Evolutionary conservation across 2,329 filamentous ascomycete species (phyloP).

Genomic region (Exophiala lecanii-corni): DNA sequence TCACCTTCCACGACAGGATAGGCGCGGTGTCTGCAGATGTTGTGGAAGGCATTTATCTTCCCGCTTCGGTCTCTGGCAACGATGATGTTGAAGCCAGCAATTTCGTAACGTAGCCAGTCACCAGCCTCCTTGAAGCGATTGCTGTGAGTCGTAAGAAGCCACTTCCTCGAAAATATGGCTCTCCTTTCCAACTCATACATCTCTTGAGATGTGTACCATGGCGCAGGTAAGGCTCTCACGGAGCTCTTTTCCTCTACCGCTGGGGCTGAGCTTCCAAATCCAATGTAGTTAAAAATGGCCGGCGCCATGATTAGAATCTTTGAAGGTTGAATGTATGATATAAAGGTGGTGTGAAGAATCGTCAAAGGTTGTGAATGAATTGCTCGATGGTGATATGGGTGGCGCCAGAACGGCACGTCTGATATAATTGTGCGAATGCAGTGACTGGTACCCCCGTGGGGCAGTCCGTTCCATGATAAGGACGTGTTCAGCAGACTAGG

Average conservation of each 20-base stretch:
- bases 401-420: background rate
- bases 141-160: constrained; percentile 36
- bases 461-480: constrained; percentile 9
- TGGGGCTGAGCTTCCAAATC: constrained; percentile 8
- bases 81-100: constrained; percentile 51
- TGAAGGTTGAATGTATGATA: background rate
- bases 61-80: constrained; percentile 48
- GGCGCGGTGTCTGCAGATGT: constrained; percentile 58
- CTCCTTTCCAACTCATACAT: constrained; percentile 46
- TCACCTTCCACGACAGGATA: constrained; percentile 45
- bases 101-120: constrained; percentile 31
- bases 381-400: background rate
- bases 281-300: constrained; percentile 17
- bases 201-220: constrained; percentile 45
- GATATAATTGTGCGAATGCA: no score
- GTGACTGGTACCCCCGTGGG: constrained; percentile 14
- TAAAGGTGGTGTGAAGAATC: no score
- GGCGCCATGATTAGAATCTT: constrained; percentile 11
- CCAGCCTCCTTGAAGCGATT: constrained; percentile 48
- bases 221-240: constrained; percentile 43
- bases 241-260: constrained; percentile 10
- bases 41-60: constrained; percentile 58
- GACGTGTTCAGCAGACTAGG: background rate
- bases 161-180: constrained; percentile 47
- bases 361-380: no score